Percentiles rank a stretch among this genome's conserved stretches.
These are phyloP conservation scores for Cyberlindnera americana DNA, from an alignment of 805 yeast genomes.

Conservation along the genomic window DNA sequence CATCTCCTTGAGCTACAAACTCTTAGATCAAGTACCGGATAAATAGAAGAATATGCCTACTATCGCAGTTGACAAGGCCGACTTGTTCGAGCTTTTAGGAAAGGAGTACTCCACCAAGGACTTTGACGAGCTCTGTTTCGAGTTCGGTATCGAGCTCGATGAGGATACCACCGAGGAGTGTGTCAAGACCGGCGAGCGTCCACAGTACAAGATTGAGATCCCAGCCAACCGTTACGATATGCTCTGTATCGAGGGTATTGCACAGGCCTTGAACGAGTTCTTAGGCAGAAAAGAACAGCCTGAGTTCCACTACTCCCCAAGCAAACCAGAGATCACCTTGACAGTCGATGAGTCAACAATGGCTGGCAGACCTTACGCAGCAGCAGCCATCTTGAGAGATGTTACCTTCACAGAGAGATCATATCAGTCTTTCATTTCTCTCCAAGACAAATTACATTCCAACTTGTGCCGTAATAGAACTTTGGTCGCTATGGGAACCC, in stretches of 20 bases:
- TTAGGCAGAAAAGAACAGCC: conserved; percentile 70
- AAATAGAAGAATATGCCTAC: conserved; percentile 77
- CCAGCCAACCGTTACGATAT: conserved; percentile 98
- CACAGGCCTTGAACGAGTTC: conserved; percentile 90
- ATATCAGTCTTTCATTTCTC: conserved; percentile 90
- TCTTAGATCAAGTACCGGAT: too few species aligned
- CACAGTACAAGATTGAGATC: conserved; percentile 94
- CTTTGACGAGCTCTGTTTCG: conserved; percentile 95
- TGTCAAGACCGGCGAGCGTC: conserved; percentile 74
- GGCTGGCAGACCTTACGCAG: conserved; percentile 84
- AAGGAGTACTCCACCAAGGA: conserved; percentile 74
- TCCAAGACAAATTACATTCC: conserved; percentile 94
- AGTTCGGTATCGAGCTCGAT: conserved; percentile 95
- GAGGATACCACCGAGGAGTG: conserved; percentile 88
- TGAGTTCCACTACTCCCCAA: conserved; percentile 55
- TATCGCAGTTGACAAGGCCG: conserved; percentile 90
- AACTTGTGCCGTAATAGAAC: conserved; percentile 97
- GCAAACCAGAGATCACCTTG: conserved; percentile 57
- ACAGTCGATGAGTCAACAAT: conserved; percentile 74
- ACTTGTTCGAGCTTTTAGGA: conserved; percentile 79
- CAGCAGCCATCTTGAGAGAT: conserved; percentile 89
- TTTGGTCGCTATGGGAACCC: conserved; percentile 97
- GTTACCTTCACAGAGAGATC: conserved; percentile 77
- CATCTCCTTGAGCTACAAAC: too few species aligned
- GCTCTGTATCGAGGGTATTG: conserved; percentile 97